A percentile compares a stretch with the other conserved stretches of the same genome.
Evolutionary conservation across 208 protist species (phyloP).

Genomic region (Wallacemonas sp.): DNA sequence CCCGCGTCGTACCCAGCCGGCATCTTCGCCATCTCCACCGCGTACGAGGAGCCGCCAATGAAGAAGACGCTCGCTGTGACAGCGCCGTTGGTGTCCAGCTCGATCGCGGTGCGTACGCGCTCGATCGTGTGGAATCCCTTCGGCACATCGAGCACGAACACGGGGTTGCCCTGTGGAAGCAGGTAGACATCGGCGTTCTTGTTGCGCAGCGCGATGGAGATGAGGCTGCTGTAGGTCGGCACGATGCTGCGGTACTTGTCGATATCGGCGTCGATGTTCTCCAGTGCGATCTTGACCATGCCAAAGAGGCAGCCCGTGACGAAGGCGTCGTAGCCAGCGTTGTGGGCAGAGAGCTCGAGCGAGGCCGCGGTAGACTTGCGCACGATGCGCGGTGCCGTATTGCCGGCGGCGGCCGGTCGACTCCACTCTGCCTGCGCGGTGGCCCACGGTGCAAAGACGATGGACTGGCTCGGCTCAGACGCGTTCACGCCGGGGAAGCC

Average conservation of each 20-base stretch:
- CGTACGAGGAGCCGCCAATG: neutral
- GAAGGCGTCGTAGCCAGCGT: slow-evolving; percentile 57
- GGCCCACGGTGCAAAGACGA: neutral
- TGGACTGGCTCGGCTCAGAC: neutral
- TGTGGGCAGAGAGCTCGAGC: slow-evolving; percentile 18
- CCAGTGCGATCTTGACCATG: slow-evolving; percentile 29
- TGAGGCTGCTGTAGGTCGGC: slow-evolving; percentile 40
- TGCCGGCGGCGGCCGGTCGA: slow-evolving; percentile 18
- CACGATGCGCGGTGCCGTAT: no score
- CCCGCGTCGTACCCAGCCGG: neutral
- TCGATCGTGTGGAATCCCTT: slow-evolving; percentile 5
- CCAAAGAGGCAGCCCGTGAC: slow-evolving; percentile 61
- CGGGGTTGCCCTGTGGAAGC: slow-evolving; percentile 1
- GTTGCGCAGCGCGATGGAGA: slow-evolving; percentile 30
- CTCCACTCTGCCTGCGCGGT: no score
- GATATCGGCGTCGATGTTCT: neutral
- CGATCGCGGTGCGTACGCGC: neutral
- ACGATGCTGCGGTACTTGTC: slow-evolving; percentile 19
- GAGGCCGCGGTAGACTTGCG: no score
- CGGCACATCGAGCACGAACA: neutral
- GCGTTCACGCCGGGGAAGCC: neutral
- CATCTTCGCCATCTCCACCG: slow-evolving; percentile 1
- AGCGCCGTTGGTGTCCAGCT: neutral
- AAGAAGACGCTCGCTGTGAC: slow-evolving; percentile 1
- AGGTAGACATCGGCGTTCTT: neutral